Conservation (phyloP, 2,329 filamentous ascomycete genomes). For the Alternaria infectoria region DNA sequence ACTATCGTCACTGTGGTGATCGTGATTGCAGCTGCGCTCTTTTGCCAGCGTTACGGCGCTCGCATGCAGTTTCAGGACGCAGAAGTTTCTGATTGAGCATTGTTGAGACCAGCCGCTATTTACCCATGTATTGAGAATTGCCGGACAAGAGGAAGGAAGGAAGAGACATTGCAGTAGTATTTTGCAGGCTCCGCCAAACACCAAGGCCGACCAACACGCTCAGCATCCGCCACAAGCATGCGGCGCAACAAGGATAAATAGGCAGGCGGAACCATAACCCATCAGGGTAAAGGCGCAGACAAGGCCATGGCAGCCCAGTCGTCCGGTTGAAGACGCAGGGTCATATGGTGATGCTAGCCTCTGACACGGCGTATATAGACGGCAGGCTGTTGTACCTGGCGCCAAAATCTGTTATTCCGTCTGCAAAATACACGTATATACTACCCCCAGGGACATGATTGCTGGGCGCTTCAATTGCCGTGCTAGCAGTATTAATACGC, state of each 20-base stretch:
- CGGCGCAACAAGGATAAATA: slow-evolving; percentile 28
- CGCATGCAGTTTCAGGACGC: slow-evolving; percentile 1
- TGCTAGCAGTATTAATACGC: slow-evolving; percentile 31
- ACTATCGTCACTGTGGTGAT: slow-evolving; percentile 16
- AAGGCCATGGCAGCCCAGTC: slow-evolving; percentile 14
- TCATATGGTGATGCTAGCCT: slow-evolving; percentile 25
- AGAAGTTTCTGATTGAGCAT: not conserved
- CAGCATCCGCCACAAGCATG: slow-evolving; percentile 4
- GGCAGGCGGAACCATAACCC: slow-evolving; percentile 19
- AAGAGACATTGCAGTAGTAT: not conserved
- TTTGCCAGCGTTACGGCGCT: slow-evolving; percentile 8
- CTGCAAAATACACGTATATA: slow-evolving; percentile 12
- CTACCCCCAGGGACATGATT: slow-evolving; percentile 23
- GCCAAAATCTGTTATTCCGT: slow-evolving; percentile 20
- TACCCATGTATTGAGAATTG: slow-evolving; percentile 3
- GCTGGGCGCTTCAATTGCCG: slow-evolving; percentile 20
- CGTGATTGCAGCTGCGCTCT: slow-evolving; percentile 4
- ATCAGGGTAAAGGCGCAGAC: slow-evolving; percentile 19
- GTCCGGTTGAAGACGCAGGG: slow-evolving; percentile 32
- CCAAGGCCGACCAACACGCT: not conserved
- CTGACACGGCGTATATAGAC: slow-evolving; percentile 30
- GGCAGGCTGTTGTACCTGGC: slow-evolving; percentile 18
- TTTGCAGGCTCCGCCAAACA: not conserved
- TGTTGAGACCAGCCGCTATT: slow-evolving; percentile 14
- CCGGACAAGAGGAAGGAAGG: slow-evolving; percentile 1